Conservation (phyloP, 2,329 filamentous ascomycete species). For the Cladosporium sp. region DNA sequence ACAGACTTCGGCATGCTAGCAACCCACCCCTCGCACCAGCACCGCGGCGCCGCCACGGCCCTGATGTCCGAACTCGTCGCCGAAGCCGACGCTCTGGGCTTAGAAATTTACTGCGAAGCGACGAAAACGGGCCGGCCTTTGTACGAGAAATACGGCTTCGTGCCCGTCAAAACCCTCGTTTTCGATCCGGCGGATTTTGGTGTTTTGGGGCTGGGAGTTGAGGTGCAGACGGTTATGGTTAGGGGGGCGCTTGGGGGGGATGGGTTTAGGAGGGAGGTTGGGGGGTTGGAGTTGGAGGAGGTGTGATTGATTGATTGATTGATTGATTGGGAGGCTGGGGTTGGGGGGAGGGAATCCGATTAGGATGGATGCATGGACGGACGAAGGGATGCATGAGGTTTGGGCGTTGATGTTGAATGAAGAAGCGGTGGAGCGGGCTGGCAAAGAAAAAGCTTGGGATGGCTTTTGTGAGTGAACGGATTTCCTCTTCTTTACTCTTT, state of each 20-base stretch:
- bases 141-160: constrained; percentile 30
- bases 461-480: too few species aligned
- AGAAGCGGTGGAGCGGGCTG: too few species aligned
- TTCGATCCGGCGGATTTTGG: constrained; percentile 26
- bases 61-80: constrained; percentile 37
- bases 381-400: too few species aligned
- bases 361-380: too few species aligned
- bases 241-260: constrained; percentile 17
- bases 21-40: constrained; percentile 39
- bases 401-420: too few species aligned
- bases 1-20: constrained; percentile 32
- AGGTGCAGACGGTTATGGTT: constrained; percentile 32
- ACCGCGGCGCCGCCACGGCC: constrained; percentile 38
- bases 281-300: constrained; percentile 11
- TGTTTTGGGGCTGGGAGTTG: constrained; percentile 21
- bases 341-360: not conserved
- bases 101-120: constrained; percentile 40
- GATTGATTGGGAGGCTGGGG: not conserved
- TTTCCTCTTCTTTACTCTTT: too few species aligned
- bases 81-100: constrained; percentile 37
- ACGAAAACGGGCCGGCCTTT: constrained; percentile 30
- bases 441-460: too few species aligned
- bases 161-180: constrained; percentile 18
- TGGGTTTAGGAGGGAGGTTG: constrained; percentile 11
- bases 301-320: not conserved